A percentile compares a stretch with the other conserved stretches of the same genome.
Evolutionary conservation across 2,329 filamentous ascomycete species (phyloP).

Genomic region (Ceratocystis variospora): DNA sequence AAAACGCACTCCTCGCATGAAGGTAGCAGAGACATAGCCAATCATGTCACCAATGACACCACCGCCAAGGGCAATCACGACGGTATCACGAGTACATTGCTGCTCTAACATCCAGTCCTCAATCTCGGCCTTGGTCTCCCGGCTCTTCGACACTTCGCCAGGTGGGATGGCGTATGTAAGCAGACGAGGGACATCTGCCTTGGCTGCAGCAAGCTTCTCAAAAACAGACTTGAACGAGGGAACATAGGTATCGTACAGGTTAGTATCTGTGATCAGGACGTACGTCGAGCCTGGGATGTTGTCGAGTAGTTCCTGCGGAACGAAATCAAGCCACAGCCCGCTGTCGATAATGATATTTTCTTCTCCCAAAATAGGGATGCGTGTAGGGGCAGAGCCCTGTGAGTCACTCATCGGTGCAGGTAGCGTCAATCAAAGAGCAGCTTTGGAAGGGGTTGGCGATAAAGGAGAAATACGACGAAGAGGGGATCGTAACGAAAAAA

Average conservation of each 20-base stretch:
- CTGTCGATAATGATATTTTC: slow-evolving; percentile 88
- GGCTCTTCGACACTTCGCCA: slow-evolving; percentile 84
- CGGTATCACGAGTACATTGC: slow-evolving; percentile 85
- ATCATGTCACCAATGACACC: slow-evolving; percentile 98
- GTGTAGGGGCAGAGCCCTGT: slow-evolving; percentile 10
- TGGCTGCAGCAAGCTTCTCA: slow-evolving; percentile 23
- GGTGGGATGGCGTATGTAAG: slow-evolving; percentile 78
- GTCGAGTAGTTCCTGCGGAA: slow-evolving; percentile 65
- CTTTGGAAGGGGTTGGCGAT: not conserved
- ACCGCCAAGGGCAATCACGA: slow-evolving; percentile 86
- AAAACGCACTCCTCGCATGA: slow-evolving; percentile 94
- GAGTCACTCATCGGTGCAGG: slow-evolving; percentile 2
- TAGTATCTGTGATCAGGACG: slow-evolving; percentile 92
- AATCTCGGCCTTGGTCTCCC: slow-evolving; percentile 85
- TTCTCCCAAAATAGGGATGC: slow-evolving; percentile 65
- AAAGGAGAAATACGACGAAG: not conserved
- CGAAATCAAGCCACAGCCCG: slow-evolving; percentile 71
- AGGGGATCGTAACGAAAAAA: not conserved
- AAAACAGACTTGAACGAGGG: slow-evolving; percentile 50
- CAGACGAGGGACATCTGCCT: slow-evolving; percentile 45
- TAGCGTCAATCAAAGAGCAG: not conserved
- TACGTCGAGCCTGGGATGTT: slow-evolving; percentile 79
- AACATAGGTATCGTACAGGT: slow-evolving; percentile 68
- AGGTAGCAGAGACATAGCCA: slow-evolving; percentile 91
- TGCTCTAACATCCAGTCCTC: slow-evolving; percentile 94